Conservation (phyloP, 2,329 filamentous ascomycete species). For the Cordyceps militaris region DNA sequence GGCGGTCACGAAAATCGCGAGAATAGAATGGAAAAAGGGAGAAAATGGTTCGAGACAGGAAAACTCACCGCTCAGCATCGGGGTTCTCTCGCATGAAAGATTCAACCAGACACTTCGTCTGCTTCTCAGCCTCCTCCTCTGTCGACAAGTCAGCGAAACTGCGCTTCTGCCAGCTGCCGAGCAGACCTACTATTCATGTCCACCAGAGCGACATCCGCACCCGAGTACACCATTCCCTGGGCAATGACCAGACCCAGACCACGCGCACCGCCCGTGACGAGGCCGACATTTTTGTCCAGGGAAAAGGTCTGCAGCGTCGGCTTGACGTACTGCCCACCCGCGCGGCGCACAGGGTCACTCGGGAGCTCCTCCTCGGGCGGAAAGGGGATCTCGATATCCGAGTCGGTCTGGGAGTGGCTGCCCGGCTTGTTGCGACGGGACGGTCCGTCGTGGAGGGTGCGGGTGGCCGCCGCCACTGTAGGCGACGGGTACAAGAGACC, state of each 20-base stretch:
- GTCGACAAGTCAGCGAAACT: constrained; percentile 29
- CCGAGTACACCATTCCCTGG: constrained; percentile 81
- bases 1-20: not conserved
- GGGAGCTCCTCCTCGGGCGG: constrained; percentile 69
- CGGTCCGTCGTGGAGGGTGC: constrained; percentile 26
- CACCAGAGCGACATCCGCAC: constrained; percentile 83
- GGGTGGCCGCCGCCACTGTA: constrained; percentile 16
- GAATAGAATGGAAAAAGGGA: too few species aligned
- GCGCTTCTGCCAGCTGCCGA: not conserved
- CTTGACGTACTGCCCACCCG: constrained; percentile 75
- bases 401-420: constrained; percentile 71
- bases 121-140: constrained; percentile 78
- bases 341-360: constrained; percentile 62
- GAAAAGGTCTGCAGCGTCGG: constrained; percentile 82
- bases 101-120: constrained; percentile 66
- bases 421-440: constrained; percentile 44
- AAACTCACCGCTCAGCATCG: constrained; percentile 54
- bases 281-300: constrained; percentile 71
- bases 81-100: constrained; percentile 77
- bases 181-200: constrained; percentile 74
- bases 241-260: constrained; percentile 89
- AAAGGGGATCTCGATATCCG: constrained; percentile 70
- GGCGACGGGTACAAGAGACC: constrained; percentile 17
- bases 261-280: constrained; percentile 86
- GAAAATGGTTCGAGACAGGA: not conserved